phyloP scores from a whole-genome alignment of 371 early-diverging fungal genomes.

The Mortierella polycephala region DNA sequence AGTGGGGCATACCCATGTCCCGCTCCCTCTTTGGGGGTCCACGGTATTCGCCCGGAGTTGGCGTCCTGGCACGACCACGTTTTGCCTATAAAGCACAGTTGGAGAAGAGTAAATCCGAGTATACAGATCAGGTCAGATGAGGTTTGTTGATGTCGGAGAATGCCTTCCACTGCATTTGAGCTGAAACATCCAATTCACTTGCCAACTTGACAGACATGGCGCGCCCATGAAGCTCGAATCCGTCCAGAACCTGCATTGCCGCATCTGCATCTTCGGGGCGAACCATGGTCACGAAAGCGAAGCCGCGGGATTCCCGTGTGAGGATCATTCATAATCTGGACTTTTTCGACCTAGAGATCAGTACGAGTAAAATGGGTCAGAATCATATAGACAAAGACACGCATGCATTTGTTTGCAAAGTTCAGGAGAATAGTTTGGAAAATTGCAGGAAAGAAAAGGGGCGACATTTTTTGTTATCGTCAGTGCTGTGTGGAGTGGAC shows the following conservation, averaged over 20 bases:
- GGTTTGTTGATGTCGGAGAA: no score
- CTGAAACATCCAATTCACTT: slow-evolving; percentile 3
- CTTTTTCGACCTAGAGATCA: slow-evolving; percentile 68
- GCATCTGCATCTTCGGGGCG: slow-evolving; percentile 79
- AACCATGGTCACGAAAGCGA: slow-evolving; percentile 87
- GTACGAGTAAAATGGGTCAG: neutral
- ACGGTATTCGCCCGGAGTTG: slow-evolving; percentile 89
- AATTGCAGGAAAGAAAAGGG: slow-evolving; percentile 8
- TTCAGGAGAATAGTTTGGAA: slow-evolving; percentile 20
- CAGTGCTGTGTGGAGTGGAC: no score
- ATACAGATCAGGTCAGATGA: no score
- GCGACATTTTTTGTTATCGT: no score
- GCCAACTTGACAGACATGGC: slow-evolving; percentile 81
- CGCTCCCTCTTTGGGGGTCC: slow-evolving; percentile 78
- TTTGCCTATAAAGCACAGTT: slow-evolving; percentile 61
- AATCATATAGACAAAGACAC: neutral
- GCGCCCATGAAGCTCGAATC: slow-evolving; percentile 79
- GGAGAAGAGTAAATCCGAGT: no score
- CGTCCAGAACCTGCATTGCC: slow-evolving; percentile 69
- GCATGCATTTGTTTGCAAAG: neutral
- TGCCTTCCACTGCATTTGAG: no score
- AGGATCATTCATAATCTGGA: slow-evolving; percentile 83
- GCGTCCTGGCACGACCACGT: slow-evolving; percentile 80
- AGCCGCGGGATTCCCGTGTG: slow-evolving; percentile 87
- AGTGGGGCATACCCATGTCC: slow-evolving; percentile 36